Conservation (phyloP, 345 rosid genomes). For the Heritiera fomes region DNA sequence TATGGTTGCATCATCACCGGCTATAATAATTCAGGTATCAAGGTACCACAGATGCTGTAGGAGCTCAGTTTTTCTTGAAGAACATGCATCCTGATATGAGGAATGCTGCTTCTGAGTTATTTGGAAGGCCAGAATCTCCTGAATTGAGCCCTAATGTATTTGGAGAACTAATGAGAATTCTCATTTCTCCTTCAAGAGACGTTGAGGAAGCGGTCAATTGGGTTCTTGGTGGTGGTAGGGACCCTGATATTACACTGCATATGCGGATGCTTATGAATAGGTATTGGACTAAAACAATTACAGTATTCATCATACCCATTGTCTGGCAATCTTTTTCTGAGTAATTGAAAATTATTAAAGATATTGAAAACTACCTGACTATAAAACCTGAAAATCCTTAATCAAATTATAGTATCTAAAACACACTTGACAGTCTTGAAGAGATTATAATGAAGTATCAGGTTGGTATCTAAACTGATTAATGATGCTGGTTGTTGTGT, state of each 20-base stretch:
- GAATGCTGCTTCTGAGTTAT: slow-evolving; percentile 61
- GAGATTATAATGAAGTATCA: neutral
- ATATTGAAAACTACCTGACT: neutral
- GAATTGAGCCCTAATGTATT: slow-evolving; percentile 70
- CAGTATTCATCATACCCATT: neutral
- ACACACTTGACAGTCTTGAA: neutral
- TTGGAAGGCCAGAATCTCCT: slow-evolving; percentile 63
- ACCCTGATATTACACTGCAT: slow-evolving; percentile 90
- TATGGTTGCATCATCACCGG: slow-evolving; percentile 4
- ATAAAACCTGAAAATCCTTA: neutral
- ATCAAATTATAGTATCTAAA: neutral
- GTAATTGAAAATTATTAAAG: neutral
- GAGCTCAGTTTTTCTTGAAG: slow-evolving; percentile 90
- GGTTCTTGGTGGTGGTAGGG: slow-evolving; percentile 60
- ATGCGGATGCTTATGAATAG: slow-evolving; percentile 90
- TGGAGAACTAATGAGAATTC: slow-evolving; percentile 87
- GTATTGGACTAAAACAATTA: slow-evolving; percentile 34
- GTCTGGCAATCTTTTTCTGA: neutral
- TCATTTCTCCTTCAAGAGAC: slow-evolving; percentile 79
- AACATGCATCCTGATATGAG: slow-evolving; percentile 84
- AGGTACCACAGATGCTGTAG: slow-evolving; percentile 93
- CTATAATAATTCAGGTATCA: slow-evolving; percentile 66
- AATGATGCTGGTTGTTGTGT: slow-evolving; percentile 12
- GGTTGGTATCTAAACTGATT: slow-evolving; percentile 9
- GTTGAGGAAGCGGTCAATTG: slow-evolving; percentile 74